phyloP scores from a whole-genome alignment of 2,329 filamentous ascomycete genomes.

The Pseudogymnoascus sp. region DNA sequence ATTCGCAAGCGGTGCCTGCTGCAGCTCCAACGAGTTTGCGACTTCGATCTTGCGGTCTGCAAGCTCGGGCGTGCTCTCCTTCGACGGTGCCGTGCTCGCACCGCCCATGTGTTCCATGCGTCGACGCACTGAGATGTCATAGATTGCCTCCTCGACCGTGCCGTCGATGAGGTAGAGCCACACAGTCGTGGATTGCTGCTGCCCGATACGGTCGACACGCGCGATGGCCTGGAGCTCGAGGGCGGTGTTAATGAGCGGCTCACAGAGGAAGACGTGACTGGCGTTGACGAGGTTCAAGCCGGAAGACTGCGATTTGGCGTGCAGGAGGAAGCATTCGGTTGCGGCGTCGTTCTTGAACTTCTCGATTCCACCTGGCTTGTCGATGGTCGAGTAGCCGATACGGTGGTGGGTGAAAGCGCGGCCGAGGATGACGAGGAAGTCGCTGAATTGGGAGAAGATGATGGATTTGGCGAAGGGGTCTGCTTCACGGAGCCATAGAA shows the following conservation, averaged over 20 bases:
- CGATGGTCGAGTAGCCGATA: conserved; percentile 68
- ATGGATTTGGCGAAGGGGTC: conserved; percentile 87
- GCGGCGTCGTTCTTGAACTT: conserved; percentile 68
- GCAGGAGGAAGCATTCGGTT: conserved; percentile 78
- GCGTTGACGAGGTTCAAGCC: conserved; percentile 90
- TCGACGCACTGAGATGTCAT: conserved; percentile 73
- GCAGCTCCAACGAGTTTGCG: conserved; percentile 77
- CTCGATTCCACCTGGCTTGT: conserved; percentile 60
- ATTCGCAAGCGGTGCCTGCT: conserved; percentile 62
- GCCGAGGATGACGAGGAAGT: conserved; percentile 69
- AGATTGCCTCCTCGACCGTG: conserved; percentile 87
- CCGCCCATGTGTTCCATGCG: conserved; percentile 68
- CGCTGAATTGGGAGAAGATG: conserved; percentile 85
- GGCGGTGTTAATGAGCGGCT: conserved; percentile 87
- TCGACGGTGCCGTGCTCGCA: conserved; percentile 33
- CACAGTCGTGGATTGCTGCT: conserved; percentile 79
- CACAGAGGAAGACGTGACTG: conserved; percentile 88
- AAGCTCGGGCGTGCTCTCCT: conserved; percentile 37
- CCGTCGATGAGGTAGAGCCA: conserved; percentile 92
- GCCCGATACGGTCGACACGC: conserved; percentile 89
- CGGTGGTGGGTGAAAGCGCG: conserved; percentile 63
- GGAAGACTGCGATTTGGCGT: conserved; percentile 80
- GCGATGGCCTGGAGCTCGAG: conserved; percentile 93
- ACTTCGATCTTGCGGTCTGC: conserved; percentile 60
- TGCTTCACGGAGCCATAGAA: conserved; percentile 75